These are phyloP conservation scores for Paspalum notatum DNA, from an alignment of 176 grass and related monocot genomes.

Conservation along the genomic window DNA sequence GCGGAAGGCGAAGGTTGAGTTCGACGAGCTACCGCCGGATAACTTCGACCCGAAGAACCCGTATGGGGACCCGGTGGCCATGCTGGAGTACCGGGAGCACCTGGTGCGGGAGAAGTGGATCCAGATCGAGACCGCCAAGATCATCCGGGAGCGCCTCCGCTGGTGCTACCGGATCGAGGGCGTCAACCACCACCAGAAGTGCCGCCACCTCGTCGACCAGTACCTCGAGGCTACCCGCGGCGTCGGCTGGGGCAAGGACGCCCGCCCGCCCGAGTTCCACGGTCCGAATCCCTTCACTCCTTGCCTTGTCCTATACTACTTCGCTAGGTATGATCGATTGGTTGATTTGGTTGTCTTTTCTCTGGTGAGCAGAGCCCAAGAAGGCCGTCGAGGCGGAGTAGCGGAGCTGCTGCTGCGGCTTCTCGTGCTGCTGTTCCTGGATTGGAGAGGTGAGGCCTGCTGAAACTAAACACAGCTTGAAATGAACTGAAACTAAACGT, in stretches of 20 bases:
- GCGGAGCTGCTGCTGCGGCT: constrained; percentile 10
- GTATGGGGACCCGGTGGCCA: constrained; percentile 91
- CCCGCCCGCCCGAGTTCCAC: constrained; percentile 71
- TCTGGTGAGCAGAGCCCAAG: constrained; percentile 59
- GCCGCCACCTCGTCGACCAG: constrained; percentile 91
- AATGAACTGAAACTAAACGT: not conserved
- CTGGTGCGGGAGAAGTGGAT: constrained; percentile 99
- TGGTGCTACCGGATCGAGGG: constrained; percentile 99
- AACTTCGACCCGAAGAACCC: constrained; percentile 89
- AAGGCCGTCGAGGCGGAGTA: constrained; percentile 58
- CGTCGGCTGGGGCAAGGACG: constrained; percentile 92
- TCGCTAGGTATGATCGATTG: not conserved
- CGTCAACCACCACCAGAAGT: constrained; percentile 88
- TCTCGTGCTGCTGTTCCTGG: constrained; percentile 31
- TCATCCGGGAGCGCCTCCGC: constrained; percentile 86
- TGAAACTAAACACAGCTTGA: not conserved
- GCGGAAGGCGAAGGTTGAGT: constrained; percentile 96
- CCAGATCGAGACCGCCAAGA: constrained; percentile 99
- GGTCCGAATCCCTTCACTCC: constrained; percentile 35
- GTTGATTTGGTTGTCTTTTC: constrained; percentile 20
- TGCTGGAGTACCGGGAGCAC: constrained; percentile 93
- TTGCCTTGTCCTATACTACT: not conserved
- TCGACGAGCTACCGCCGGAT: constrained; percentile 87
- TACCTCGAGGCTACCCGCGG: constrained; percentile 89
- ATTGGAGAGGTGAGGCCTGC: constrained; percentile 47